Percentiles rank a stretch among this genome's conserved stretches.
These are phyloP conservation scores for Hordeum marinum DNA, from an alignment of 176 grass and related monocot genomes.

Conservation along the genomic window DNA sequence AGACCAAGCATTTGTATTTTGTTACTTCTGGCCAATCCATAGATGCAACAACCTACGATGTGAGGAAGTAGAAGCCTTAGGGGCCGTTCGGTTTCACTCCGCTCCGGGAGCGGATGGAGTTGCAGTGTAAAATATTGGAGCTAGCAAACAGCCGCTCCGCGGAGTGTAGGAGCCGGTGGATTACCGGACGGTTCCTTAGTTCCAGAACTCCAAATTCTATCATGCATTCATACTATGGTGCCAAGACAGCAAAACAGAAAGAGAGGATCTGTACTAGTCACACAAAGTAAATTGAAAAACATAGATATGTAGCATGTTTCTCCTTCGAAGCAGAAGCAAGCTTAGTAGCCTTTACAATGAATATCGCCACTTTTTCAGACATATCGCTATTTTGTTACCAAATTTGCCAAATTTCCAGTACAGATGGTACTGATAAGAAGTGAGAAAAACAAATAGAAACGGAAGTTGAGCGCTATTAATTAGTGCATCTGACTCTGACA, in stretches of 20 bases:
- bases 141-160: too few species aligned
- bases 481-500: background rate
- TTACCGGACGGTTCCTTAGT: too few species aligned
- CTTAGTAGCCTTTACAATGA: background rate
- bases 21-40: constrained; percentile 88
- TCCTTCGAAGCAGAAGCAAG: background rate
- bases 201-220: background rate
- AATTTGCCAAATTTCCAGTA: background rate
- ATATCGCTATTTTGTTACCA: background rate
- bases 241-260: background rate
- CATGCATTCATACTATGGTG: background rate
- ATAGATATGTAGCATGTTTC: background rate
- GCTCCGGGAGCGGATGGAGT: too few species aligned
- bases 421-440: background rate
- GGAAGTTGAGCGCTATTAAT: background rate
- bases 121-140: too few species aligned
- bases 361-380: background rate
- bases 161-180: too few species aligned
- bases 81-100: too few species aligned
- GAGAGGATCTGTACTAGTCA: background rate
- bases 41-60: constrained; percentile 67
- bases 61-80: background rate
- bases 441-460: background rate
- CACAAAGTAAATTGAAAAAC: background rate
- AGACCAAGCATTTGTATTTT: constrained; percentile 76